phyloP scores from a whole-genome alignment of 73 alveolate species.

The Paraurostyla sp. region DNA sequence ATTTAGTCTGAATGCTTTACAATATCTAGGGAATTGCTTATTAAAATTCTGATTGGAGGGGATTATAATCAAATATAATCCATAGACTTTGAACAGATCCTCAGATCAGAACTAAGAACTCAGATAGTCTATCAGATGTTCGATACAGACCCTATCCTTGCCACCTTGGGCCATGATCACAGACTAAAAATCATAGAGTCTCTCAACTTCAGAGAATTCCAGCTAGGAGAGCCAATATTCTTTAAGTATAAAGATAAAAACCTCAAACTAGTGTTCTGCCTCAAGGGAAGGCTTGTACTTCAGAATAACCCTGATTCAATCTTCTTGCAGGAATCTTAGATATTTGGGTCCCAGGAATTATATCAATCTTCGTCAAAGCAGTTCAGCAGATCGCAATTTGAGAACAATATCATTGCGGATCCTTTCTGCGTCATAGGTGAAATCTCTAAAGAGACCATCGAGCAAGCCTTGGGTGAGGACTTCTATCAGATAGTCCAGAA shows the following conservation, averaged over 20 bases:
- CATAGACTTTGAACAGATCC: not conserved
- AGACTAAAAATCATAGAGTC: slow-evolving; percentile 43
- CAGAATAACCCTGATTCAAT: not conserved
- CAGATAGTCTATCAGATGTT: slow-evolving; percentile 14
- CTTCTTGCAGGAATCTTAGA: not conserved
- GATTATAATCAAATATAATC: not conserved
- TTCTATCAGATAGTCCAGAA: not conserved
- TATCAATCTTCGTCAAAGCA: not conserved
- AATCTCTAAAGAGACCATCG: slow-evolving; percentile 49
- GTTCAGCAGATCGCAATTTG: not conserved
- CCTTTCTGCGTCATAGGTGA: slow-evolving; percentile 66
- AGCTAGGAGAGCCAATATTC: slow-evolving; percentile 58
- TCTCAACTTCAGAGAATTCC: slow-evolving; percentile 20
- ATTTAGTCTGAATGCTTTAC: not conserved
- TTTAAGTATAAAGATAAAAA: slow-evolving; percentile 30
- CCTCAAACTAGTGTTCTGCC: slow-evolving; percentile 49
- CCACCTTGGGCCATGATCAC: slow-evolving; percentile 34
- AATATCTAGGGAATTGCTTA: not conserved
- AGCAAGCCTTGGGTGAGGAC: slow-evolving; percentile 52
- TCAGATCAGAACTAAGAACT: slow-evolving; percentile 1
- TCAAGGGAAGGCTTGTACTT: slow-evolving; percentile 46
- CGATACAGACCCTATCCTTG: slow-evolving; percentile 4
- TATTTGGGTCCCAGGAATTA: slow-evolving; percentile 57
- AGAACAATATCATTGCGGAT: slow-evolving; percentile 58
- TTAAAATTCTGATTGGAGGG: not conserved